Percentiles rank a stretch among this genome's conserved stretches.
Conservation (phyloP, 2,329 filamentous ascomycete genomes). For the Aplosporella prunicola region DNA sequence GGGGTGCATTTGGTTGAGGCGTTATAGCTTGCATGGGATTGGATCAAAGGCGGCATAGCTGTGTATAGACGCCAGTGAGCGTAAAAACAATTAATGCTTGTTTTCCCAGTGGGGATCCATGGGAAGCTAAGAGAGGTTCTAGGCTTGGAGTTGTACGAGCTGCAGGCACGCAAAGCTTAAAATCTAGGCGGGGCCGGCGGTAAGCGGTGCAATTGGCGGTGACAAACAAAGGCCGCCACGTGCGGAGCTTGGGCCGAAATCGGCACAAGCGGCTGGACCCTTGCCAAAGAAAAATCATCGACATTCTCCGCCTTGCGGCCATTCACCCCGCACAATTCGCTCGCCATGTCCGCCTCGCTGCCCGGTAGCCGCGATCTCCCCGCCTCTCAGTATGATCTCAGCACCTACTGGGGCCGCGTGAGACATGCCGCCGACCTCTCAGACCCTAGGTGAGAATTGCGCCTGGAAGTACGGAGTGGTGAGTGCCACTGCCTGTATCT, state of each 20-base stretch:
- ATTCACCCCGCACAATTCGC: background rate
- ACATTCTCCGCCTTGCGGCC: background rate
- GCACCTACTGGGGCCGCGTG: slow-evolving; percentile 91
- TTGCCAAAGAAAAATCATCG: too few relatives aligned
- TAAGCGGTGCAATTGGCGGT: too few relatives aligned
- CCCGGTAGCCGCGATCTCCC: slow-evolving; percentile 71
- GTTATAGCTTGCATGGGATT: too few relatives aligned
- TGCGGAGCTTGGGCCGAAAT: slow-evolving; percentile 4
- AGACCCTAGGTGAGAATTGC: slow-evolving; percentile 75
- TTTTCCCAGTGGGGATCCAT: too few relatives aligned
- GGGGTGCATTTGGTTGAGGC: too few relatives aligned
- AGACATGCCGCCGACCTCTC: slow-evolving; percentile 80
- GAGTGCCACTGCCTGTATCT: slow-evolving; percentile 26
- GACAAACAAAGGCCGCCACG: too few relatives aligned
- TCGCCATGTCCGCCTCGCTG: slow-evolving; percentile 51
- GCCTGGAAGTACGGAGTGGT: slow-evolving; percentile 21
- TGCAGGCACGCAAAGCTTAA: background rate
- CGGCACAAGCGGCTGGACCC: too few relatives aligned
- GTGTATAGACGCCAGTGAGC: too few relatives aligned
- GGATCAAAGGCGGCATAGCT: too few relatives aligned
- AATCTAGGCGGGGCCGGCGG: too few relatives aligned
- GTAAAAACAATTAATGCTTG: too few relatives aligned
- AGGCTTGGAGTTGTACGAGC: background rate
- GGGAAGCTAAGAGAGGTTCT: too few relatives aligned
- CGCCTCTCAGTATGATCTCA: slow-evolving; percentile 82